Base-by-base conservation (phyloP, 23 red algal genomes). In the Agarophyton chilense region DNA sequence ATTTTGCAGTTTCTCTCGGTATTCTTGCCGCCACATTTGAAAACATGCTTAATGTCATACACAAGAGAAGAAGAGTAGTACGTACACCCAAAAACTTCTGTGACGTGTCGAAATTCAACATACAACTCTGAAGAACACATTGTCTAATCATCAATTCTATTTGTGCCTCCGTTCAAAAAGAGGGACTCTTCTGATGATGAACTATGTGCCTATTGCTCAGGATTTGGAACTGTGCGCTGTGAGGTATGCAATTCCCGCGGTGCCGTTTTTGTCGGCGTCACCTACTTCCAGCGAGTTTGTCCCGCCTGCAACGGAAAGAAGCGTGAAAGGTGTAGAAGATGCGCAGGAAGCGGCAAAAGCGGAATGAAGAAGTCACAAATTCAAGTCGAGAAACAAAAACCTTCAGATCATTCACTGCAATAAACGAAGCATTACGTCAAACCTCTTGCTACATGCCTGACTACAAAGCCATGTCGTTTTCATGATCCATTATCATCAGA, bases 21-120 rank as follows among this genome's bases (percentile, higher is more conserved):
- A 81, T 81, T 61, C 77, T 81, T 22, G 77, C 45, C 53, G 77
- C 77, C 49, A 81, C 77, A 32, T 81, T 81, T 41, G 77, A 81
- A 42, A 81, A 81, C 19, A 81, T 81, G 77, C 77, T 81, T 26
- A 81, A 81, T 41, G 77, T 81, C 12, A 24, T 81, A 18, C 35
- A 81, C 26, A 81, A 63, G 29, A n/a, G 53, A 34, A 57, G 53
- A 47, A 39, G 77, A 61, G 16, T 38, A 25, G 77, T 81, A 81
- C 29, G 77, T 40, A 7, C 18, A 81, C 33, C 33, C 26, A 33
- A 39, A 26, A 29, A 17, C 38, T 50, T n/a, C 24, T 29, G 18
- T 25, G 36, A 74, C 22, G 62, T 40, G 31, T 4, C 4, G 17
- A 56, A n/a, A 8, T 31, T 11, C 56, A 61, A 29, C 24, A 11